Evolutionary conservation across 257 asterid species (phyloP).

Genomic region (Nicotiana sylvestris): DNA sequence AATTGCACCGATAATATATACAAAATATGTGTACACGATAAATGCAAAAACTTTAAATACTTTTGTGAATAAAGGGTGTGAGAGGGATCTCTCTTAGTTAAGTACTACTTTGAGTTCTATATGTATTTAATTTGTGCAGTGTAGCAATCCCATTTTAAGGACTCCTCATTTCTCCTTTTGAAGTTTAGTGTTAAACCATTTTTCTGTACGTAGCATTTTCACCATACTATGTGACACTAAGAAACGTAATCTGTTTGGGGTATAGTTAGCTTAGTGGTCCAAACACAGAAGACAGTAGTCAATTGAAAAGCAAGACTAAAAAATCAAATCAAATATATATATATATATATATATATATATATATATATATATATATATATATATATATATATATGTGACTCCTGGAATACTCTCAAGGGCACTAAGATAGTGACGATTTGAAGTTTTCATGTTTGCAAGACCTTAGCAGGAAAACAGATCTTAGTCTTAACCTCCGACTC

Average conservation of each 20-base stretch:
- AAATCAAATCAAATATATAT: too few species aligned
- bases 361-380: too few species aligned
- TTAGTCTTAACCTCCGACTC: too few species aligned
- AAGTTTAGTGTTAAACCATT: background rate
- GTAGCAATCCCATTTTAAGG: background rate
- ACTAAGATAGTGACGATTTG: too few species aligned
- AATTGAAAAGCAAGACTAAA: background rate
- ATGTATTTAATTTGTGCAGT: background rate
- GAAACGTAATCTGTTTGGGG: background rate
- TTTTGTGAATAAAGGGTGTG: background rate
- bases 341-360: too few species aligned
- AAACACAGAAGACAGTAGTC: background rate
- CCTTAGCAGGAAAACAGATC: too few species aligned
- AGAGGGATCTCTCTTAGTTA: background rate
- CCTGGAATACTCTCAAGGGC: slow-evolving; percentile 5
- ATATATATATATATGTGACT: background rate
- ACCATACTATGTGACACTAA: too few species aligned
- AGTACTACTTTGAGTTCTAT: too few species aligned
- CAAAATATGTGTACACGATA: too few species aligned
- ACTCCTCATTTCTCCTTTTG: too few species aligned
- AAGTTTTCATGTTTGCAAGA: too few species aligned
- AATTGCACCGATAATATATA: background rate
- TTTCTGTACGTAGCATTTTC: background rate
- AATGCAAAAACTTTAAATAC: background rate
- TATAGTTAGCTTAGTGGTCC: background rate